Base-by-base conservation (phyloP, 768 basidiomycete species). In the Tylopilus sp. region DNA sequence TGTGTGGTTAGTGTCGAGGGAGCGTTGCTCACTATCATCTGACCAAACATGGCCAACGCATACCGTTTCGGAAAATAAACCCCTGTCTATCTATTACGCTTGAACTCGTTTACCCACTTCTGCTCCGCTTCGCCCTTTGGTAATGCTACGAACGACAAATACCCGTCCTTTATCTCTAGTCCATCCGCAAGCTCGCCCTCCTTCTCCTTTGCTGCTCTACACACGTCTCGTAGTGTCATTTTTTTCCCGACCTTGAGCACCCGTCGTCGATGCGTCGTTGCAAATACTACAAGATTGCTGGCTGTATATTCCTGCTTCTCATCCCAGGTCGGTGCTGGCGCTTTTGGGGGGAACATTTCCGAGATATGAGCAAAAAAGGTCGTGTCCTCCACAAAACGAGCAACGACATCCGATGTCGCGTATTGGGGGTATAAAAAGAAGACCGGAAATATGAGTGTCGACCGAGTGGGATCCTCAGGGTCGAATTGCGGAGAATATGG, bases 341-440 rank as follows among this genome's bases (percentile, higher is more conserved):
- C 77, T 49, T 79, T 68, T 9, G 85, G 83, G 1, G 92, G 91
- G 71, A 97, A 95, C 85, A 99, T 95, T 15, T 75, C 71, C 18
- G 76, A 73, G 4, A 98, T 75, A 57, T 93, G 89, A 36, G 82
- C 83, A 8, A 77, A 74, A 67, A 98, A 93, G 3, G 91, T 79
- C 2, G 90, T 86, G 56, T 86, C 81, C 68, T 98, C 95, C 57
- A 83, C 76, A 69, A 95, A 98, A 44, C 85, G 78, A 13, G 87
- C 76, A 57, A 98, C 88, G 51, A 95, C 78, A 69, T 99, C 97
- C 25, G 95, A 91, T 6, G 83, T 91, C 11, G 85, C 81, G 57
- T 93, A 77, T 65, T 92, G 86, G 6, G 97, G 97, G 69, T 98
- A 97, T 53, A 98, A 77, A 70, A 98, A 88, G 75, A 97, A 91